Evolutionary conservation across 768 basidiomycete species (phyloP).

Genomic region (Nevesoporus exiguus): DNA sequence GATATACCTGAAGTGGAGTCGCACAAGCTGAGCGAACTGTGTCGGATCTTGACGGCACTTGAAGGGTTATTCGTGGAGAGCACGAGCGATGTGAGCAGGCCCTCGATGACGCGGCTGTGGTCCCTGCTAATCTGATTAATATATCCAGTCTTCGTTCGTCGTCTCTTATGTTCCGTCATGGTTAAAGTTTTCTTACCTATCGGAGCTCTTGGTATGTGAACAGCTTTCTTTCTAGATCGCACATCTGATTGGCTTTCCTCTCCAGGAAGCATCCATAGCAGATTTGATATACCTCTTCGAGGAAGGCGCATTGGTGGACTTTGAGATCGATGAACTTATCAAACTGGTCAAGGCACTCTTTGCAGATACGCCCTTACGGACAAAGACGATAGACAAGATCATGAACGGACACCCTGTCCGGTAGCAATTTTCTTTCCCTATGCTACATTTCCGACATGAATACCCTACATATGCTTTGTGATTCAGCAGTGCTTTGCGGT

Average conservation of each 20-base stretch:
- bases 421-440: background rate
- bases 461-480: background rate
- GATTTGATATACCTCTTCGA: slow-evolving; percentile 93
- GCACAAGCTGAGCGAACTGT: slow-evolving; percentile 76
- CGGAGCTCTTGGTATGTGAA: slow-evolving; percentile 76
- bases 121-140: background rate
- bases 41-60: slow-evolving; percentile 70
- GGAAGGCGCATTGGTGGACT: slow-evolving; percentile 87
- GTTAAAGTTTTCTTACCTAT: slow-evolving; percentile 93
- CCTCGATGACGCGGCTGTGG: background rate
- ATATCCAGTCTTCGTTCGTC: slow-evolving; percentile 63
- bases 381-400: slow-evolving; percentile 77
- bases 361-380: slow-evolving; percentile 78
- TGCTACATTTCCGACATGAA: slow-evolving; percentile 2
- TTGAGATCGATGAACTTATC: slow-evolving; percentile 78
- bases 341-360: slow-evolving; percentile 83
- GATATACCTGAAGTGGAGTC: slow-evolving; percentile 92
- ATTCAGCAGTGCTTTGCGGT: background rate
- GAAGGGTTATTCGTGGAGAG: slow-evolving; percentile 79
- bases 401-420: slow-evolving; percentile 53
- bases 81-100: slow-evolving; percentile 47
- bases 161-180: slow-evolving; percentile 87
- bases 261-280: slow-evolving; percentile 85
- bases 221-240: background rate
- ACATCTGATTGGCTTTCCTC: background rate